phyloP scores from a whole-genome alignment of 305 asterid genomes.

The Withania somnifera region DNA sequence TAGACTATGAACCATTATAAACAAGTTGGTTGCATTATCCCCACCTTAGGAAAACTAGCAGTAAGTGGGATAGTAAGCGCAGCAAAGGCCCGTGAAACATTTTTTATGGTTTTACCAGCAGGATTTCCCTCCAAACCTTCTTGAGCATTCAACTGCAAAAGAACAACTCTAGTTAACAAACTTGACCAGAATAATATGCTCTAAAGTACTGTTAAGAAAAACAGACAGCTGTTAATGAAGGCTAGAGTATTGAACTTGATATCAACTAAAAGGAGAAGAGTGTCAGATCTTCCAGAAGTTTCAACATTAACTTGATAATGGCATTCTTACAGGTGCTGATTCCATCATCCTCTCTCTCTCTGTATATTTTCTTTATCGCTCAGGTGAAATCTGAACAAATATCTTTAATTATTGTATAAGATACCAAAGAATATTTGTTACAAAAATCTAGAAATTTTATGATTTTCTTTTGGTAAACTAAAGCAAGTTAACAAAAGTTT shows the following conservation, averaged over 20 bases:
- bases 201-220: neutral
- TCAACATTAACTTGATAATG: neutral
- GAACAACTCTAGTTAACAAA: neutral
- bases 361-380: neutral
- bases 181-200: neutral
- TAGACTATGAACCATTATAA: neutral
- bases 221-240: neutral
- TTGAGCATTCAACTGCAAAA: conserved; percentile 55
- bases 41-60: conserved; percentile 64
- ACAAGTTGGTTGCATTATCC: conserved; percentile 5
- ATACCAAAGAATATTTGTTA: neutral
- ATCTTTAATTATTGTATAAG: neutral
- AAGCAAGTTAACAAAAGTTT: too few species aligned
- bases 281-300: neutral
- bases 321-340: too few species aligned
- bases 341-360: neutral
- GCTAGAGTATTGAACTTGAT: neutral
- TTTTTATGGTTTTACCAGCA: conserved; percentile 46
- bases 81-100: conserved; percentile 65
- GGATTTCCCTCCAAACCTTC: conserved; percentile 96
- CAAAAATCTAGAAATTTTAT: neutral
- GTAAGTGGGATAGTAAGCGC: conserved; percentile 63
- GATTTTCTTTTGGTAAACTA: too few species aligned
- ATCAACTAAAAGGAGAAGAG: neutral
- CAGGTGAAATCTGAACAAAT: neutral